phyloP scores from a whole-genome alignment of 1,139 yeast genomes.

The Petasospora fabianii region DNA sequence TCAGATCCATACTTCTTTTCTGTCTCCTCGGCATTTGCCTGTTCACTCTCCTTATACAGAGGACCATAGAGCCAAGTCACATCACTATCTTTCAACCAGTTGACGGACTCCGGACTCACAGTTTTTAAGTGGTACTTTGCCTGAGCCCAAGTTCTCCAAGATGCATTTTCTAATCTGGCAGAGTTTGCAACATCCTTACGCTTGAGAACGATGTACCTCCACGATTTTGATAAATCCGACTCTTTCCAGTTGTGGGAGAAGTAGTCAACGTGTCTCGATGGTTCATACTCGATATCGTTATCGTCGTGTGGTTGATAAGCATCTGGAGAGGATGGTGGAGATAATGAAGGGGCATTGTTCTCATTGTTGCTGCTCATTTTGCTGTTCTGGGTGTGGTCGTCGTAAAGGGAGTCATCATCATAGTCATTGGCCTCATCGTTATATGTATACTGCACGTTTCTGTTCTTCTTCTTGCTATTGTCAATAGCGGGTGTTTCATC shows the following conservation, averaged over 20 bases:
- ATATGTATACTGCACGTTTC: slow-evolving; percentile 20
- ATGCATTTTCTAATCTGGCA: slow-evolving; percentile 70
- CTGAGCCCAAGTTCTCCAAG: slow-evolving; percentile 90
- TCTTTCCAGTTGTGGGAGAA: slow-evolving; percentile 96
- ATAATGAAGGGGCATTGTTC: slow-evolving; percentile 12
- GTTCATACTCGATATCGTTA: slow-evolving; percentile 73
- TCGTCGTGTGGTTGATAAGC: slow-evolving; percentile 70
- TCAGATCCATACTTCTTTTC: slow-evolving; percentile 37
- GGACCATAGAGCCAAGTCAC: slow-evolving; percentile 83
- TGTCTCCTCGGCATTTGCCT: slow-evolving; percentile 24
- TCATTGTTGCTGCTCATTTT: slow-evolving; percentile 11
- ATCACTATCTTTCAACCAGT: slow-evolving; percentile 79
- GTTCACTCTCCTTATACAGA: slow-evolving; percentile 46
- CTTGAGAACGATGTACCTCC: slow-evolving; percentile 87
- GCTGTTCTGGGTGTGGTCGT: slow-evolving; percentile 20
- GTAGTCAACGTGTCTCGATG: slow-evolving; percentile 89
- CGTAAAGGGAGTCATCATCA: slow-evolving; percentile 17
- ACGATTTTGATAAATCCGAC: slow-evolving; percentile 84
- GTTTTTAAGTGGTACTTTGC: slow-evolving; percentile 62
- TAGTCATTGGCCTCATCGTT: slow-evolving; percentile 21
- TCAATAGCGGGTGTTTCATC: slow-evolving; percentile 17
- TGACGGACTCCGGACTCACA: slow-evolving; percentile 67
- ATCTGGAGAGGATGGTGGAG: slow-evolving; percentile 36
- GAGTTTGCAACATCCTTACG: slow-evolving; percentile 70
- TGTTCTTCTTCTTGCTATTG: slow-evolving; percentile 6